phyloP scores from a whole-genome alignment of 2,329 filamentous ascomycete genomes.

The Botryotinia convoluta region DNA sequence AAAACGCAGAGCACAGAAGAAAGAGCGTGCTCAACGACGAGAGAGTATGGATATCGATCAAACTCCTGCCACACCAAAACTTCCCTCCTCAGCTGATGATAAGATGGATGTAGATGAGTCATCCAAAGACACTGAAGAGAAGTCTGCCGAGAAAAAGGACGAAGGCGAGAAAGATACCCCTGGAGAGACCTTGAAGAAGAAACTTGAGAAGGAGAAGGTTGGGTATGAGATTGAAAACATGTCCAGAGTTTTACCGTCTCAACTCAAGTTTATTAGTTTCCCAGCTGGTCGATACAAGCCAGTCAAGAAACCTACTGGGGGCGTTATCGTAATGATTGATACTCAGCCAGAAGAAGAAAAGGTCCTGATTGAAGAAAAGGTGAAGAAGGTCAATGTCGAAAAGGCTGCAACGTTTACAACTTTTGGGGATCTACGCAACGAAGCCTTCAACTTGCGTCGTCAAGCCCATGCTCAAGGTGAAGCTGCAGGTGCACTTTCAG shows the following conservation, averaged over 20 bases:
- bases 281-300: conserved; percentile 87
- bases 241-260: conserved; percentile 86
- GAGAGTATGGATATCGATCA: conserved; percentile 96
- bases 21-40: conserved; percentile 82
- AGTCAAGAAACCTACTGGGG: conserved; percentile 91
- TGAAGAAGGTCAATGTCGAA: conserved; percentile 73
- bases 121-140: conserved; percentile 44
- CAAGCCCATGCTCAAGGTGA: conserved; percentile 39
- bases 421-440: conserved; percentile 34
- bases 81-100: conserved; percentile 54
- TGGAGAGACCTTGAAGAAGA: conserved; percentile 72
- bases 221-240: conserved; percentile 97
- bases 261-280: conserved; percentile 96
- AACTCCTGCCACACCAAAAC: conserved; percentile 70
- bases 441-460: conserved; percentile 43
- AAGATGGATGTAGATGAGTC: conserved; percentile 84
- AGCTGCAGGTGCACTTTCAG: conserved; percentile 35
- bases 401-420: conserved; percentile 49
- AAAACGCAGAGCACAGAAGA: conserved; percentile 89
- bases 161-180: conserved; percentile 57
- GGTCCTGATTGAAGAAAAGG: conserved; percentile 82
- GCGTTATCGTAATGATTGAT: conserved; percentile 87
- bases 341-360: conserved; percentile 76
- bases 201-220: conserved; percentile 91
- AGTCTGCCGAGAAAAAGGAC: conserved; percentile 60